phyloP scores from a whole-genome alignment of 1,284 basidiomycete species.

The Cutaneotrichosporon cutaneum region DNA sequence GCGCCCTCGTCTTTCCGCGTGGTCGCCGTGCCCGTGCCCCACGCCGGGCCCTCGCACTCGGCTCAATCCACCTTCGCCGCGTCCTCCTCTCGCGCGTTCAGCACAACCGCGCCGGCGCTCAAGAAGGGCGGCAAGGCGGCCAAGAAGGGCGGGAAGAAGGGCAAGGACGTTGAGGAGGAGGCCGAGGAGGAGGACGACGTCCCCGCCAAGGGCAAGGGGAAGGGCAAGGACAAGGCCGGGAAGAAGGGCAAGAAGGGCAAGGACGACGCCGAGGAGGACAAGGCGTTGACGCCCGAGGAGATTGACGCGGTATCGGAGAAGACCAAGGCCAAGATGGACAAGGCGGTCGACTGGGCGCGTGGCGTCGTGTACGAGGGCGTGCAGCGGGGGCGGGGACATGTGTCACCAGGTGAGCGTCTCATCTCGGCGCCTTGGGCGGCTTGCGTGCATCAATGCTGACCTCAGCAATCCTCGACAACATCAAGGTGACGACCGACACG shows the following conservation, averaged over 20 bases:
- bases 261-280: conserved; percentile 28
- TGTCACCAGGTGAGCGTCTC: conserved; percentile 50
- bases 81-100: conserved; percentile 23
- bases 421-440: too few species aligned
- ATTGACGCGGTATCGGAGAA: conserved; percentile 12
- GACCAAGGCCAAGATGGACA: conserved; percentile 27
- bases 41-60: neutral
- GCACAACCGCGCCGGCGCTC: conserved; percentile 23
- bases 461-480: conserved; percentile 47
- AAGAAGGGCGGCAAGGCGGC: conserved; percentile 35
- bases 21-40: neutral
- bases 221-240: conserved; percentile 5
- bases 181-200: conserved; percentile 27
- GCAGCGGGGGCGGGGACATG: conserved; percentile 46
- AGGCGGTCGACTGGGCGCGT: conserved; percentile 47
- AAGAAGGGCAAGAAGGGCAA: conserved; percentile 25
- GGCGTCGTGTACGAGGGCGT: conserved; percentile 48
- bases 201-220: neutral
- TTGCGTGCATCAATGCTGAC: conserved; percentile 5
- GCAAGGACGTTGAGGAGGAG: conserved; percentile 26
- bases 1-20: conserved; percentile 1
- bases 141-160: conserved; percentile 16
- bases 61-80: neutral
- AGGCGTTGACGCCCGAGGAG: conserved; percentile 15
- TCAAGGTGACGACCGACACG: conserved; percentile 40